Conservation (phyloP, 78 protist genomes). For the Dictyostelium capitatum region DNA sequence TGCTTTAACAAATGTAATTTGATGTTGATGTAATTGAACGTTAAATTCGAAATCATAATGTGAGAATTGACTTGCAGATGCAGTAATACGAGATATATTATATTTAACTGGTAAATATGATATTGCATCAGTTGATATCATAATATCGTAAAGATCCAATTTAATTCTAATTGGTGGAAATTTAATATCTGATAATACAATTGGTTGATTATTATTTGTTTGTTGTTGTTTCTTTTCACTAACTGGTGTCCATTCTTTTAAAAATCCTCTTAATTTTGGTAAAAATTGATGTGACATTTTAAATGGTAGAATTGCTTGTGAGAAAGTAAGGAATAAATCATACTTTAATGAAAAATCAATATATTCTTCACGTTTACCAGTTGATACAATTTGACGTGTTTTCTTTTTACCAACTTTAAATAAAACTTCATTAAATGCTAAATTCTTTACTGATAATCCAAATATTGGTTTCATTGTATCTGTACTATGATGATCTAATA, state of each 20-base stretch:
- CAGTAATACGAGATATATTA: constrained; percentile 55
- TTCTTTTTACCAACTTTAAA: constrained; percentile 76
- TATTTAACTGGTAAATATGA: constrained; percentile 65
- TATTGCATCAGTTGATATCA: constrained; percentile 51
- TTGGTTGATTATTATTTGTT: not conserved
- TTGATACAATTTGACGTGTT: constrained; percentile 24
- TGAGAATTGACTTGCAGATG: constrained; percentile 56
- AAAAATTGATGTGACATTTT: constrained; percentile 80
- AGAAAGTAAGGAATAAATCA: constrained; percentile 52
- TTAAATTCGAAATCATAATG: constrained; percentile 49
- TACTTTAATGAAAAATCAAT: constrained; percentile 69
- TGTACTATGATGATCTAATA: constrained; percentile 14
- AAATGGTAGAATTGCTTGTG: constrained; percentile 57
- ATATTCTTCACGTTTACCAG: constrained; percentile 76
- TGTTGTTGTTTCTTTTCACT: not conserved
- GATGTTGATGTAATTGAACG: constrained; percentile 76
- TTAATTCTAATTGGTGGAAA: constrained; percentile 70
- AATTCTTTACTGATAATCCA: constrained; percentile 26
- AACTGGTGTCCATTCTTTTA: constrained; percentile 65
- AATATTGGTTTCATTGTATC: constrained; percentile 44
- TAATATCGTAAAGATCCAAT: constrained; percentile 67
- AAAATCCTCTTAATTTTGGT: constrained; percentile 64
- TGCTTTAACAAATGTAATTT: constrained; percentile 31
- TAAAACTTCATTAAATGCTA: constrained; percentile 57
- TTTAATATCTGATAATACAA: not conserved